These are phyloP conservation scores for Corymbia citriodora DNA, from an alignment of 441 rosid species.

Conservation along the genomic window DNA sequence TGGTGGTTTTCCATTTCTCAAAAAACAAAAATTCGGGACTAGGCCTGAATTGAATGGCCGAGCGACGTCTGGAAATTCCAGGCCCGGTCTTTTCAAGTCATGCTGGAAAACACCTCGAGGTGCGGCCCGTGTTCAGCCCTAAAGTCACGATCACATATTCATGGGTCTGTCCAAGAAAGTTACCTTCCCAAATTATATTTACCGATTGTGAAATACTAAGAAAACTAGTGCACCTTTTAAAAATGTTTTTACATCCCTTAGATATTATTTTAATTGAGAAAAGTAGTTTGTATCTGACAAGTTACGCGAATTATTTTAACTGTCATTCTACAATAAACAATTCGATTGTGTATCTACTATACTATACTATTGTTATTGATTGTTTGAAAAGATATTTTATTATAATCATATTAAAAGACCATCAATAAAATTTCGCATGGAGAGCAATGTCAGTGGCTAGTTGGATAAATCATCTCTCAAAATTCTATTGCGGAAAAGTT, in stretches of 20 bases:
- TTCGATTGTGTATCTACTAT: background rate
- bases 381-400: background rate
- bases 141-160: background rate
- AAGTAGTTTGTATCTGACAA: background rate
- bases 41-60: background rate
- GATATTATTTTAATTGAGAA: background rate
- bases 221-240: background rate
- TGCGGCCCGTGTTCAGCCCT: background rate
- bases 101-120: background rate
- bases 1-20: background rate
- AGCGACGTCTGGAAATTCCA: background rate
- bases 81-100: background rate
- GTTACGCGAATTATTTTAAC: background rate
- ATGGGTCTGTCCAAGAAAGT: background rate
- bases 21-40: background rate
- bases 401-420: background rate
- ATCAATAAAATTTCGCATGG: background rate
- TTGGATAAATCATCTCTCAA: background rate
- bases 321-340: background rate
- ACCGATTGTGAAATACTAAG: background rate
- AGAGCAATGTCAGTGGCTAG: background rate
- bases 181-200: background rate
- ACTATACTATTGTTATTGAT: background rate
- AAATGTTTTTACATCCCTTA: background rate
- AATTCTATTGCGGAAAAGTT: background rate